Conservation (phyloP, 805 yeast genomes). For the Komagataella phaffii region DNA sequence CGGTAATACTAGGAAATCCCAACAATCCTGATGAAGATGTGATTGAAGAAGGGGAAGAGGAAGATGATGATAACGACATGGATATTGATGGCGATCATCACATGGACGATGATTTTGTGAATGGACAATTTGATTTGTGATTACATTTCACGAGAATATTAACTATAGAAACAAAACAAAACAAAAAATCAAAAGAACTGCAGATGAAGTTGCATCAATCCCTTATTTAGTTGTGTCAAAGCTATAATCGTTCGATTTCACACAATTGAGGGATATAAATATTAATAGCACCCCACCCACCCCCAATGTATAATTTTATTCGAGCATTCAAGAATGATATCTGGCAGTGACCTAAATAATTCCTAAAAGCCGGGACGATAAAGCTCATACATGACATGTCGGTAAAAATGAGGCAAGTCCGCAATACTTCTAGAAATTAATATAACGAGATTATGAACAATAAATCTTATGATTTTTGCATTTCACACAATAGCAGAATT, state of each 20-base stretch:
- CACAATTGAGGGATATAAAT: not conserved
- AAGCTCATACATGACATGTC: not conserved
- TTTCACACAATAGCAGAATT: not conserved
- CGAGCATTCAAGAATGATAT: not conserved
- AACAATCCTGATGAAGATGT: conserved; percentile 80
- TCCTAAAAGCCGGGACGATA: not conserved
- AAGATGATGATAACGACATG: conserved; percentile 27
- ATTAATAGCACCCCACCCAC: not conserved
- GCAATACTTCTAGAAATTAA: not conserved
- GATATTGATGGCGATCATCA: conserved; percentile 32
- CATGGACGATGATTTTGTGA: conserved; percentile 68
- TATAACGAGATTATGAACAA: not conserved
- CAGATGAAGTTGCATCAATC: not conserved
- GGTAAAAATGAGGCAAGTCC: not conserved
- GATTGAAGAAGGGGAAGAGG: conserved; percentile 48
- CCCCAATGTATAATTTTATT: not conserved
- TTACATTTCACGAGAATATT: not conserved
- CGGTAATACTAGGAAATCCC: conserved; percentile 70
- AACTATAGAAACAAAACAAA: not conserved
- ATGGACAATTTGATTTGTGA: conserved; percentile 78
- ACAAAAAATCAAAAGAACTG: not conserved
- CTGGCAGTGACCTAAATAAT: not conserved
- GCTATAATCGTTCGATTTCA: not conserved
- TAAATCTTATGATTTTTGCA: not conserved
- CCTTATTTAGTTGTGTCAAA: not conserved